These are phyloP conservation scores for Asterophora lycoperdoides DNA, from an alignment of 768 basidiomycete genomes.

Conservation along the genomic window DNA sequence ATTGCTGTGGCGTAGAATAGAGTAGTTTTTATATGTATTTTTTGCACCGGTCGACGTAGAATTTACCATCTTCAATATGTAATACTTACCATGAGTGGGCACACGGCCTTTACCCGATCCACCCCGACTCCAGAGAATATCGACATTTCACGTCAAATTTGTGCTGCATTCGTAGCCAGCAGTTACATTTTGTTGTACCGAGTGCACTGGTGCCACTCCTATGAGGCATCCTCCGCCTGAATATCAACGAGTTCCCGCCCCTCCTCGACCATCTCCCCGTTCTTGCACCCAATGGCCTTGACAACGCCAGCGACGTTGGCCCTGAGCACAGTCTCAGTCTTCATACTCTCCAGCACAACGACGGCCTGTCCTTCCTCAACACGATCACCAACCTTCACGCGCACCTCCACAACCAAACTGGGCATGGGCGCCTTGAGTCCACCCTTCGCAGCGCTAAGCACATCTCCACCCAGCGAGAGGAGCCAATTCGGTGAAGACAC, in stretches of 20 bases:
- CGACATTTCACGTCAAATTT: neutral
- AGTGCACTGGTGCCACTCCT: neutral
- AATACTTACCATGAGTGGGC: no score
- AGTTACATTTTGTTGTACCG: neutral
- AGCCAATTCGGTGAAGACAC: slow-evolving; percentile 72
- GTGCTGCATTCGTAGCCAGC: neutral
- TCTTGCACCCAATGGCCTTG: slow-evolving; percentile 65
- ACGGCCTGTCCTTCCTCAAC: slow-evolving; percentile 80
- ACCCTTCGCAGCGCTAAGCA: slow-evolving; percentile 52
- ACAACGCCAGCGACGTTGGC: slow-evolving; percentile 68
- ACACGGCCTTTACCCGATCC: no score
- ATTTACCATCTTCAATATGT: no score
- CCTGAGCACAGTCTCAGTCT: slow-evolving; percentile 88
- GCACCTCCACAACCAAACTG: slow-evolving; percentile 88
- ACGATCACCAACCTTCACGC: slow-evolving; percentile 68
- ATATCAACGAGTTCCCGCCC: slow-evolving; percentile 75
- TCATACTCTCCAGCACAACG: slow-evolving; percentile 93
- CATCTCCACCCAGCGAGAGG: slow-evolving; percentile 58
- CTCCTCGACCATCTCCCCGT: slow-evolving; percentile 92
- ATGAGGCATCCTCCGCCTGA: slow-evolving; percentile 33
- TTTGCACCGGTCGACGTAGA: neutral
- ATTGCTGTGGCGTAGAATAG: slow-evolving; percentile 8
- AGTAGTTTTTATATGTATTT: neutral
- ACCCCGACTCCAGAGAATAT: neutral
- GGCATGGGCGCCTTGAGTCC: slow-evolving; percentile 85